phyloP scores from a whole-genome alignment of 23 red algal genomes.

The Cyanidiococcus yangmingshanensis region DNA sequence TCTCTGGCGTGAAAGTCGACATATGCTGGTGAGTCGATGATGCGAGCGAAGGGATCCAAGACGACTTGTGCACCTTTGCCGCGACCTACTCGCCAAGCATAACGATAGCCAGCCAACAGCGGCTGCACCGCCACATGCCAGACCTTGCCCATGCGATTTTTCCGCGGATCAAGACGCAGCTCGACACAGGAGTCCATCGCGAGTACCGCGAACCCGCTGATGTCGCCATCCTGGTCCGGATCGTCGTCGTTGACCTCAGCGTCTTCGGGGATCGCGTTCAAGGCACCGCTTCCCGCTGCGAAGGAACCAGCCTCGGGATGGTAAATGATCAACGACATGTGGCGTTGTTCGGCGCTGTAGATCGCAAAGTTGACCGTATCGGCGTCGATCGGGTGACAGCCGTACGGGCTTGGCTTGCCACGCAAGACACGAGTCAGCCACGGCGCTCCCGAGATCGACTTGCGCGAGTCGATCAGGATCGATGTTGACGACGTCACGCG shows the following conservation, averaged over 20 bases:
- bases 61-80: constrained; percentile 32
- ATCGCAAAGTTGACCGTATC: constrained; percentile 65
- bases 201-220: neutral
- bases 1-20: constrained; percentile 29
- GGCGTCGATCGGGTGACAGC: neutral
- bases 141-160: constrained; percentile 50
- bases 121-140: constrained; percentile 52
- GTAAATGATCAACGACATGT: constrained; percentile 42
- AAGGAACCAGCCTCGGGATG: constrained; percentile 1
- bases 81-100: constrained; percentile 14
- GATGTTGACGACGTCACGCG: constrained; percentile 13
- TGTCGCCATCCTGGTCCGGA: neutral
- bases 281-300: neutral
- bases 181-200: constrained; percentile 22
- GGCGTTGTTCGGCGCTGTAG: constrained; percentile 42
- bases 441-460: neutral
- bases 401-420: neutral
- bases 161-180: constrained; percentile 17
- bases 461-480: neutral
- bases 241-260: neutral
- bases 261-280: neutral
- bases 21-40: constrained; percentile 34
- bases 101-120: constrained; percentile 8
- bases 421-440: neutral
- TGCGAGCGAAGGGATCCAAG: constrained; percentile 73